Evolutionary conservation across 805 yeast genomes (phyloP), one percentile per base, ranked within the genome.

Genomic region (Hanseniaspora clermontiae): DNA sequence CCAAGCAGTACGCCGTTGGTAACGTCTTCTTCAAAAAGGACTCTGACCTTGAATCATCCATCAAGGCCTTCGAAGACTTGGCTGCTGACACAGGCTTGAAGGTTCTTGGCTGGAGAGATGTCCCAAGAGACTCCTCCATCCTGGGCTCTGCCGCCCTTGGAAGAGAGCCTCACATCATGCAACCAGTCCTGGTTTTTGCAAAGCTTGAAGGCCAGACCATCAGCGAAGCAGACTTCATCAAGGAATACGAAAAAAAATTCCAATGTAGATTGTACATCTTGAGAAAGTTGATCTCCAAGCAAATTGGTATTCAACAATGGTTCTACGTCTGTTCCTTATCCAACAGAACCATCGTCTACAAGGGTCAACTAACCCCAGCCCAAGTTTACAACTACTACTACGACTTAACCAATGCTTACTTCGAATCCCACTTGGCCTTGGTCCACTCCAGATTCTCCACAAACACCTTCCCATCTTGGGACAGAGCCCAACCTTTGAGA

Each of bases 381-480:
- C 98, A 91, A 73, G 97, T 91, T 39, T 93, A 90, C 75, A 81
- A 85, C 63, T 91, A 93, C 74, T 91, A 90, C 74, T 89, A 87
- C 68, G 98, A 91, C 72, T 78, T 91, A 67, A 84, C 82, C 60
- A 89, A 88, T 69, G 91, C 89, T 31, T 93, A 89, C 66, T 91
- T 82, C 71, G 91, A 88, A 73, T 93, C 95, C 48, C 97, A 90
- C 68, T 87, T 93, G 76, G 95, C 97, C 15, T 77, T 91, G 43
- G 97, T 91, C 52, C 98, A 91, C 74, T 90, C 97, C 27, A 82
- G 98, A 69, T 91, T 91, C 77, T 89, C 97, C 58, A 91, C 98
- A 36, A 91, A 91, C 72, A 91, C 98, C 50, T 91, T 91, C 81
- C 98, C 98, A 49, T 88, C 96, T n/a, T 91, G 98, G 98, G 98